Evolutionary conservation across 768 basidiomycete species (phyloP), one percentile per base, ranked within the genome.

Genomic region (Boletus pseudopeckii): DNA sequence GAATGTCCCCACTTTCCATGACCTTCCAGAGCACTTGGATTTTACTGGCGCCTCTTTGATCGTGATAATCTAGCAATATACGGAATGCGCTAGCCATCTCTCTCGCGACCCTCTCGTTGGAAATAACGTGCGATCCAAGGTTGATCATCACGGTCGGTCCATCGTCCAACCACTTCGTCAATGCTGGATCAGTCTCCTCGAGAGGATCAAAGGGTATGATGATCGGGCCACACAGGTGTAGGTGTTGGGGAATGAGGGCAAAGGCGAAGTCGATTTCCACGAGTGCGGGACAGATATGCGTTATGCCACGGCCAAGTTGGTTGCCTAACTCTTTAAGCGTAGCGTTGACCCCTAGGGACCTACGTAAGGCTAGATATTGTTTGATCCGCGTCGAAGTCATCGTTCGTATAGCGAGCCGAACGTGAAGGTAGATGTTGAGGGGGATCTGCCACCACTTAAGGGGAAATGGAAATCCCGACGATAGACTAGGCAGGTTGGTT

Each of bases 371-470:
- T 11, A 8, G 5, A 1, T 34, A 24, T 28, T 32, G 32, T 7
- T 17, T 6, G 0, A 30, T 1, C 28, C 9, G 28, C 28, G 28
- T 28, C 28, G 28, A 28, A 28, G 28, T 28, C 28, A 28, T 28
- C 28, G 8, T 28, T 22, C 3, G n/a, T 3, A 39, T 36, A 30
- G 17, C 10, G 24, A 46, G 20, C n/a, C 43, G 50, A 37, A 60
- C 49, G 20, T 13, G 15, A 32, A 53, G 48, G 40, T 56, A 56
- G 10, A 44, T 33, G 33, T 60, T 56, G 33, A 61, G 26, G 13
- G 48, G 54, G 17, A 56, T 40, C 32, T 60, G 52, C 53, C 45
- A 60, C 59, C 59, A 56, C 28, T 60, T 45, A n/a, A 56, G 44
- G 5, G 60, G 60, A 14, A 38, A 60, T 17, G 42, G 28, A 36